Percentiles rank a stretch among this genome's conserved stretches.
These are phyloP conservation scores for Sporormia fimetaria DNA, from an alignment of 495 filamentous ascomycete species.

Conservation along the genomic window DNA sequence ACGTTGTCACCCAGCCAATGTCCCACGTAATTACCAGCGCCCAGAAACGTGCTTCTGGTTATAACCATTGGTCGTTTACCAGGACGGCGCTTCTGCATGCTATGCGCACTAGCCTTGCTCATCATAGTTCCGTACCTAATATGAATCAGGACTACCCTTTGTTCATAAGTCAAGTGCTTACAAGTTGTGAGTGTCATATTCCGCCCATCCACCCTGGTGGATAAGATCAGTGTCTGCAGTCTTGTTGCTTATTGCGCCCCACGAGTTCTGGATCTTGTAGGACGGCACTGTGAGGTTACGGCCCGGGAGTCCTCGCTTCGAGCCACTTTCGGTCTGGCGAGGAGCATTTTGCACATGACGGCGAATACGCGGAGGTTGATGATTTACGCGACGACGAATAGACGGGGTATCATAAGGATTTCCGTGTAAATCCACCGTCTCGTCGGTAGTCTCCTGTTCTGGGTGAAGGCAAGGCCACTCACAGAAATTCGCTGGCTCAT, in stretches of 20 bases:
- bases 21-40: conserved; percentile 64
- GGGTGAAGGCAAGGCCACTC: conserved; percentile 61
- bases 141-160: background rate
- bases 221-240: conserved; percentile 58
- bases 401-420: no score
- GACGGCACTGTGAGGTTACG: conserved; percentile 59
- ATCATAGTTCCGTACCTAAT: conserved; percentile 71
- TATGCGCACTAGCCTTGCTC: conserved; percentile 51
- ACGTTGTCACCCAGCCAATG: conserved; percentile 87
- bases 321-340: conserved; percentile 12
- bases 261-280: conserved; percentile 65
- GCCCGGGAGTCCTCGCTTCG: conserved; percentile 45
- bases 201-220: conserved; percentile 56
- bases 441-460: conserved; percentile 42
- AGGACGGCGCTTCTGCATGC: conserved; percentile 61
- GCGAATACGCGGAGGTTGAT: no score
- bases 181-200: conserved; percentile 80
- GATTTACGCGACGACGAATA: no score
- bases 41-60: conserved; percentile 73
- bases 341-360: no score
- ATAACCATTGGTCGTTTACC: conserved; percentile 62
- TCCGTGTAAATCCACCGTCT: no score
- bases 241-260: conserved; percentile 25
- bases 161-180: background rate
- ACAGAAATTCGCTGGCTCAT: conserved; percentile 49